Percentiles rank a stretch among this genome's conserved stretches.
These are phyloP conservation scores for Guadua angustifolia DNA, from an alignment of 176 grass and related monocot genomes.

Conservation along the genomic window DNA sequence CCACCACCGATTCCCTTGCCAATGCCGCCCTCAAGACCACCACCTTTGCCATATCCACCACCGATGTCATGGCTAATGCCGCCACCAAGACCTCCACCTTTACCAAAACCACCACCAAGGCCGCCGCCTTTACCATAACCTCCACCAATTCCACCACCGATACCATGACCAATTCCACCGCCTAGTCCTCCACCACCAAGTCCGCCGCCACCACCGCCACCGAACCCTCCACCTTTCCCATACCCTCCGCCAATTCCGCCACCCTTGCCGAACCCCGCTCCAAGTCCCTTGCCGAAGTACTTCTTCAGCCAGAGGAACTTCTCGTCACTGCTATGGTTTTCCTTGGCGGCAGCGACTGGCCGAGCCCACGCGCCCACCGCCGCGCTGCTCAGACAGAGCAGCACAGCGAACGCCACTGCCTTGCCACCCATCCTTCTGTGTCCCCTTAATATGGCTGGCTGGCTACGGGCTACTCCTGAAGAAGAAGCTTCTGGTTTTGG, in stretches of 20 bases:
- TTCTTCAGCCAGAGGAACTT: slow-evolving; percentile 66
- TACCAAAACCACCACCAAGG: neutral
- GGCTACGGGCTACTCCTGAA: neutral
- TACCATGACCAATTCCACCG: neutral
- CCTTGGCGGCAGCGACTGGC: slow-evolving; percentile 31
- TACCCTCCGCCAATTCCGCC: slow-evolving; percentile 36
- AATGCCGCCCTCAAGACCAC: slow-evolving; percentile 10
- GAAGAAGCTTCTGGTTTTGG: slow-evolving; percentile 19
- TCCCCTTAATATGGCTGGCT: slow-evolving; percentile 20
- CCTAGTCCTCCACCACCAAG: slow-evolving; percentile 39
- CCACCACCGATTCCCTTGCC: slow-evolving; percentile 20
- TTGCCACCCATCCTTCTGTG: slow-evolving; percentile 34
- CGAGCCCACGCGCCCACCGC: slow-evolving; percentile 52
- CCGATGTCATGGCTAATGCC: slow-evolving; percentile 12
- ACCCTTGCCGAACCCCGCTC: neutral
- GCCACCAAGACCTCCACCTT: slow-evolving; percentile 23
- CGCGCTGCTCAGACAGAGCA: slow-evolving; percentile 61
- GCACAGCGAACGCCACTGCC: slow-evolving; percentile 44
- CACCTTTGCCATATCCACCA: slow-evolving; percentile 39
- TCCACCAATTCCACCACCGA: too few species aligned
- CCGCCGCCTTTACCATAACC: slow-evolving; percentile 39
- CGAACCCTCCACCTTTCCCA: slow-evolving; percentile 9
- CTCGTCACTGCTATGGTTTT: slow-evolving; percentile 29
- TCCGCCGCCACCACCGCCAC: neutral
- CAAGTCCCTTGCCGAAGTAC: slow-evolving; percentile 53